Conservation (phyloP, 805 yeast species). For the Kregervanrija delftensis region DNA sequence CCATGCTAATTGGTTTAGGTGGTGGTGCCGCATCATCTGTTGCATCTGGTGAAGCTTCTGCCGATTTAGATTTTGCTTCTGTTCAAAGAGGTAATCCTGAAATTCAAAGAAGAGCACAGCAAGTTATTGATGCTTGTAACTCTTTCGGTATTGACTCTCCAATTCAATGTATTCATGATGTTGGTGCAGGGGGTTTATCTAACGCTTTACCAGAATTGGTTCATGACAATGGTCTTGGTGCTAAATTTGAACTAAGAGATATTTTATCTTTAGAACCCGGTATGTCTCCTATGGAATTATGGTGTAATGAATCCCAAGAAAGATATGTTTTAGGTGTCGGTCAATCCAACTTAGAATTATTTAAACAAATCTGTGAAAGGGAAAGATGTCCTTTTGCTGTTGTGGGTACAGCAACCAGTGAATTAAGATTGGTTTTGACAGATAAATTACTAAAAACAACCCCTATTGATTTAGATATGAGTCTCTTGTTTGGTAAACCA, state of each 20-base stretch:
- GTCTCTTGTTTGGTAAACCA: slow-evolving; percentile 90
- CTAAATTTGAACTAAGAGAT: slow-evolving; percentile 83
- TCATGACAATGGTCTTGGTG: slow-evolving; percentile 95
- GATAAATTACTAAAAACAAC: slow-evolving; percentile 73
- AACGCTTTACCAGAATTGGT: slow-evolving; percentile 97
- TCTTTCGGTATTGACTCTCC: slow-evolving; percentile 71
- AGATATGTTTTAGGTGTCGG: slow-evolving; percentile 93
- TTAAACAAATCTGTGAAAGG: slow-evolving; percentile 78
- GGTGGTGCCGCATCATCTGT: slow-evolving; percentile 99
- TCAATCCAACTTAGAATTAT: slow-evolving; percentile 63
- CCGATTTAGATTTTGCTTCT: slow-evolving; percentile 94
- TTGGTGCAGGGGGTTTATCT: slow-evolving; percentile 98
- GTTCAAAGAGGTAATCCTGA: slow-evolving; percentile 99
- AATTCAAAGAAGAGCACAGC: slow-evolving; percentile 98
- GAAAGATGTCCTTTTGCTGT: slow-evolving; percentile 96
- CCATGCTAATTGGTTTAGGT: slow-evolving; percentile 96
- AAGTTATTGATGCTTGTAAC: slow-evolving; percentile 91
- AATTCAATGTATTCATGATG: slow-evolving; percentile 94
- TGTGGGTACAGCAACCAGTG: slow-evolving; percentile 89
- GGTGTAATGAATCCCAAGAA: slow-evolving; percentile 99
- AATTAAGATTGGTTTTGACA: slow-evolving; percentile 71
- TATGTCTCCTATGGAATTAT: slow-evolving; percentile 98
- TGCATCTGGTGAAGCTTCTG: slow-evolving; percentile 95
- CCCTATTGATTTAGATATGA: slow-evolving; percentile 95
- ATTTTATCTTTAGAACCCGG: slow-evolving; percentile 91